These are phyloP conservation scores for Lepidium didymum DNA, from an alignment of 345 rosid species.

Conservation along the genomic window DNA sequence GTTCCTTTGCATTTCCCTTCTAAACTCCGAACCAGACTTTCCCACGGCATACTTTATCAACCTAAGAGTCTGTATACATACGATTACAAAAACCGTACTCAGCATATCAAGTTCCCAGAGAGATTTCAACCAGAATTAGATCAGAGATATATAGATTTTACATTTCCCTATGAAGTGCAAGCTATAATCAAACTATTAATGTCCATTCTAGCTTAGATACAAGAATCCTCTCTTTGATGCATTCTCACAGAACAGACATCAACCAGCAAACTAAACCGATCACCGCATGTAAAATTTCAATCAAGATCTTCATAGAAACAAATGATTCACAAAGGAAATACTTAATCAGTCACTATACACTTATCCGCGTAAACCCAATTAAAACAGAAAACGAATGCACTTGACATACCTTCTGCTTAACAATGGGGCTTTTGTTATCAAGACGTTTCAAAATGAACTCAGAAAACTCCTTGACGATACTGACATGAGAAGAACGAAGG, in stretches of 20 bases:
- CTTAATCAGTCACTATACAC: background rate
- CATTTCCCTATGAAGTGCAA: background rate
- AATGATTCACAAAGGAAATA: constrained; percentile 6
- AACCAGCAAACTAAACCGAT: background rate
- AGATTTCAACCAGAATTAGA: background rate
- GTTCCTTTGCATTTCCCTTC: constrained; percentile 94
- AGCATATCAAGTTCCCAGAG: background rate
- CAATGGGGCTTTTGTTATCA: constrained; percentile 84
- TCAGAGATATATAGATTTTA: background rate
- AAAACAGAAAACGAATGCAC: background rate
- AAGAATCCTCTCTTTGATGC: background rate
- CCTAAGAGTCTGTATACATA: constrained; percentile 57
- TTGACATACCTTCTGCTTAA: constrained; percentile 76
- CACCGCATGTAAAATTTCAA: constrained; percentile 14
- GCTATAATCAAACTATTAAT: background rate
- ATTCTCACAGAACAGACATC: constrained; percentile 1
- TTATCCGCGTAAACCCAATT: background rate
- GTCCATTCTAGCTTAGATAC: background rate
- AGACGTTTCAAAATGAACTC: constrained; percentile 81
- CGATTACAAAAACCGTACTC: constrained; percentile 10
- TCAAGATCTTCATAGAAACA: background rate
- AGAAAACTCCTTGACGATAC: constrained; percentile 85
- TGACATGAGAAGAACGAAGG: constrained; percentile 71
- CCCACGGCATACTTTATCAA: constrained; percentile 81
- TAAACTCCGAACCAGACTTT: constrained; percentile 85